Evolutionary conservation across 768 basidiomycete species (phyloP).

Genomic region (Agaricus subrufescens): DNA sequence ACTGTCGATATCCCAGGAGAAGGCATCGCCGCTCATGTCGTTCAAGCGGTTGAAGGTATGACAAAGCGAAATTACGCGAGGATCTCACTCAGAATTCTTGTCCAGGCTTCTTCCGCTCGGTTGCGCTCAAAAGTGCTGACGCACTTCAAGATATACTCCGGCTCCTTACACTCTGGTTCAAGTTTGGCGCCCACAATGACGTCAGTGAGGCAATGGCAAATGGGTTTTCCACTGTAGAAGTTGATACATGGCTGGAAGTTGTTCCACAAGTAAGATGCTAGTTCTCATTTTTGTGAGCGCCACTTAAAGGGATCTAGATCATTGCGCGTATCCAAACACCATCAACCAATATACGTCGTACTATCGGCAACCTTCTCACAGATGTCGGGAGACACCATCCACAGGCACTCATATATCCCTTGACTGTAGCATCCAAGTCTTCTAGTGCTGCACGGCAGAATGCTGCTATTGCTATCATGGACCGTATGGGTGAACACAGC

Average conservation of each 20-base stretch:
- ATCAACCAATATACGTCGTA: conserved; percentile 76
- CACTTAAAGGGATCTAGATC: conserved; percentile 48
- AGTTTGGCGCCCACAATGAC: conserved; percentile 85
- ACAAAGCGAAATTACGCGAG: neutral
- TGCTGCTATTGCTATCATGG: conserved; percentile 85
- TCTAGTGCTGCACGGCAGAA: conserved; percentile 77
- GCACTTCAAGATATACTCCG: conserved; percentile 93
- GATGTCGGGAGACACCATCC: conserved; percentile 97
- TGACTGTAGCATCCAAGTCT: conserved; percentile 96
- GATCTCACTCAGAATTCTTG: conserved; percentile 10
- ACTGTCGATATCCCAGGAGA: conserved; percentile 54
- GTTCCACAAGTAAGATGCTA: conserved; percentile 84
- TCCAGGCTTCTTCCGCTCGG: conserved; percentile 91
- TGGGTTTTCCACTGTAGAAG: conserved; percentile 85
- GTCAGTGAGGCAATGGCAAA: conserved; percentile 86
- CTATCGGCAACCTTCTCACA: conserved; percentile 82
- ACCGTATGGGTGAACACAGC: conserved; percentile 91
- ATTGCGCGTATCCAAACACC: conserved; percentile 98
- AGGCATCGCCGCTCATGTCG: conserved; percentile 75
- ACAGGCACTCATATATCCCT: conserved; percentile 91
- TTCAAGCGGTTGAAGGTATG: conserved; percentile 83
- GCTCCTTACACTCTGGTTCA: conserved; percentile 95
- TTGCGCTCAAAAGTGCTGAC: conserved; percentile 83
- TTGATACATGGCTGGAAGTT: conserved; percentile 98
- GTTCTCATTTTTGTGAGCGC: neutral